These are phyloP conservation scores for Ustilago esculenta DNA, from an alignment of 1,284 basidiomycete species.

Conservation along the genomic window DNA sequence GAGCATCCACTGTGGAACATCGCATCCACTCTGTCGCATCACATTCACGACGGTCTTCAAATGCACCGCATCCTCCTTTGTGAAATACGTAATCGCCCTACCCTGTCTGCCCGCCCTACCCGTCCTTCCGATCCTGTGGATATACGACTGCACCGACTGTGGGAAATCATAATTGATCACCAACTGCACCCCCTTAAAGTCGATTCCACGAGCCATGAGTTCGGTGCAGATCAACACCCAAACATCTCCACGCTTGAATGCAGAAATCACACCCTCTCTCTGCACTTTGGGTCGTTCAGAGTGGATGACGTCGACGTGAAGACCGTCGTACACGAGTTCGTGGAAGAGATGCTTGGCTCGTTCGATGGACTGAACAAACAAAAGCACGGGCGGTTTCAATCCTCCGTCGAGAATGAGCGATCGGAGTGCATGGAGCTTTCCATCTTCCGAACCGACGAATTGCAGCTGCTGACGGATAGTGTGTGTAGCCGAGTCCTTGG, in stretches of 20 bases:
- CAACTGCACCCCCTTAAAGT: slow-evolving; percentile 89
- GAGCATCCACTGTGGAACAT: slow-evolving; percentile 65
- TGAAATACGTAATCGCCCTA: slow-evolving; percentile 93
- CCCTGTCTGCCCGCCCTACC: slow-evolving; percentile 91
- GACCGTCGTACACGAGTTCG: slow-evolving; percentile 83
- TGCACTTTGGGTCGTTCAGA: slow-evolving; percentile 86
- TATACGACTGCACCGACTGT: slow-evolving; percentile 81
- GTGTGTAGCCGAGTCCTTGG: slow-evolving; percentile 80
- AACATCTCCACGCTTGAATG: slow-evolving; percentile 77
- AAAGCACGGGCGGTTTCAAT: slow-evolving; percentile 86
- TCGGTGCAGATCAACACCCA: slow-evolving; percentile 67
- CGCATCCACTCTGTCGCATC: slow-evolving; percentile 81
- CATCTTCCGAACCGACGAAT: slow-evolving; percentile 90
- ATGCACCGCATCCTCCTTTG: slow-evolving; percentile 88
- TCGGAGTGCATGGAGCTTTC: slow-evolving; percentile 86
- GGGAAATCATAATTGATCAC: slow-evolving; percentile 83
- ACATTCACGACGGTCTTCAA: slow-evolving; percentile 97
- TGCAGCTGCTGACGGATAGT: slow-evolving; percentile 86
- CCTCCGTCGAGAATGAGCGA: slow-evolving; percentile 78
- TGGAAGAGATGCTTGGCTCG: slow-evolving; percentile 89
- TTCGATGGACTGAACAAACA: slow-evolving; percentile 92
- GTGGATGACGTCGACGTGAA: slow-evolving; percentile 90
- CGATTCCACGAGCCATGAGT: slow-evolving; percentile 85
- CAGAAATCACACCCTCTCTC: slow-evolving; percentile 76
- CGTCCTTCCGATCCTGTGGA: slow-evolving; percentile 95